Evolutionary conservation across 176 grass and related monocot genomes (phyloP).

Genomic region (Panicum miliaceum): DNA sequence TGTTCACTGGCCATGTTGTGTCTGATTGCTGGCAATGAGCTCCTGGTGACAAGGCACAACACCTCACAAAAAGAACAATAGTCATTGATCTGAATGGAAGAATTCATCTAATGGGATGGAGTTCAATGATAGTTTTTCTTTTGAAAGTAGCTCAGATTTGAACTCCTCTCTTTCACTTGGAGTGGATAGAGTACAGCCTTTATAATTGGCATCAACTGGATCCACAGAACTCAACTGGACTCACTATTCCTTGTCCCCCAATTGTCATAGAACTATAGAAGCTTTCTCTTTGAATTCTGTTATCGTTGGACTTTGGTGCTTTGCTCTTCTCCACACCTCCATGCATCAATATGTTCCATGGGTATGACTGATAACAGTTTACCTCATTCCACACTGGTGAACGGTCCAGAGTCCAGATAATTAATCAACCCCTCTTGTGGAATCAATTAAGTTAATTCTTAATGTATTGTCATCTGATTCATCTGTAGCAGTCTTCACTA

Average conservation of each 20-base stretch:
- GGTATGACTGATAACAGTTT: background rate
- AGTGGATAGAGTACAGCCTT: background rate
- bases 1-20: background rate
- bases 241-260: background rate
- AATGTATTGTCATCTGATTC: background rate
- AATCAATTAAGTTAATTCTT: background rate
- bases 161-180: background rate
- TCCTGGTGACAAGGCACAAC: background rate
- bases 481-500: background rate
- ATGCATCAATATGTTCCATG: background rate
- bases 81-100: background rate
- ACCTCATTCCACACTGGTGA: background rate
- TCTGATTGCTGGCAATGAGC: background rate
- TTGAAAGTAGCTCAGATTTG: background rate
- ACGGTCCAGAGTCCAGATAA: constrained; percentile 13
- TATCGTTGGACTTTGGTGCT: background rate
- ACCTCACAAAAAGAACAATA: background rate
- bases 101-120: background rate
- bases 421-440: background rate
- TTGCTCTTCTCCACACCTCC: background rate
- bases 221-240: background rate
- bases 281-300: background rate
- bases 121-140: background rate
- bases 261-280: background rate
- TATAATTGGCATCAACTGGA: background rate